Conservation (phyloP, 495 filamentous ascomycete genomes). For the Trichoderma asperelloides region DNA sequence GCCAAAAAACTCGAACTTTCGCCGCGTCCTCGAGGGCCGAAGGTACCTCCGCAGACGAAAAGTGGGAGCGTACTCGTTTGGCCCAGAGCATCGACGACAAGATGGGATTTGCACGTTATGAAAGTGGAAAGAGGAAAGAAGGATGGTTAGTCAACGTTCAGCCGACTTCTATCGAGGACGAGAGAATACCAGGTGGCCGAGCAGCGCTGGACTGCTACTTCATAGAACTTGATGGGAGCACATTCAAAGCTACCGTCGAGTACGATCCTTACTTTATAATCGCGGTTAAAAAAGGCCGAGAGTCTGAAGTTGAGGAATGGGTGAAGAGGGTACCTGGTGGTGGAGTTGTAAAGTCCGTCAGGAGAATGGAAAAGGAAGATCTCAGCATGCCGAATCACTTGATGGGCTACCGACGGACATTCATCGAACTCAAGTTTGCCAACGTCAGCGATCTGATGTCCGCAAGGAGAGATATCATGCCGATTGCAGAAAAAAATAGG, state of each 20-base stretch:
- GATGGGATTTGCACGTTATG: constrained; percentile 89
- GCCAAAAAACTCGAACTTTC: constrained; percentile 55
- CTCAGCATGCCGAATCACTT: constrained; percentile 94
- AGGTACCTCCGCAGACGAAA: constrained; percentile 76
- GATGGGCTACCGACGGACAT: constrained; percentile 78
- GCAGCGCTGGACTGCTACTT: constrained; percentile 97
- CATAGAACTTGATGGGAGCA: constrained; percentile 82
- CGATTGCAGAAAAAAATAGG: constrained; percentile 93
- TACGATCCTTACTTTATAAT: constrained; percentile 97
- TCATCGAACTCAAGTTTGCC: constrained; percentile 74
- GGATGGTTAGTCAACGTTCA: constrained; percentile 97
- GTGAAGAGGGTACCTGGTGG: constrained; percentile 71
- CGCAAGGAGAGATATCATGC: constrained; percentile 73
- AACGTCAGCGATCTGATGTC: constrained; percentile 81
- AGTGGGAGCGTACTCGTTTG: constrained; percentile 71
- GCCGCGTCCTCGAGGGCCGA: constrained; percentile 70
- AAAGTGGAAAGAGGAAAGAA: constrained; percentile 72
- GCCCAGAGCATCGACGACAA: constrained; percentile 87
- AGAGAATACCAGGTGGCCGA: constrained; percentile 65
- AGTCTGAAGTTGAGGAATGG: constrained; percentile 95
- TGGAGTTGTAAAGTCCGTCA: constrained; percentile 70
- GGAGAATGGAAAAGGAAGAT: constrained; percentile 82
- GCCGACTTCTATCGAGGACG: constrained; percentile 76
- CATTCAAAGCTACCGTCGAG: constrained; percentile 93
- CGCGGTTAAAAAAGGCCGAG: constrained; percentile 76